Evolutionary conservation across 768 basidiomycete species (phyloP), one percentile per base, ranked within the genome.

Genomic region (Suillus plorans): DNA sequence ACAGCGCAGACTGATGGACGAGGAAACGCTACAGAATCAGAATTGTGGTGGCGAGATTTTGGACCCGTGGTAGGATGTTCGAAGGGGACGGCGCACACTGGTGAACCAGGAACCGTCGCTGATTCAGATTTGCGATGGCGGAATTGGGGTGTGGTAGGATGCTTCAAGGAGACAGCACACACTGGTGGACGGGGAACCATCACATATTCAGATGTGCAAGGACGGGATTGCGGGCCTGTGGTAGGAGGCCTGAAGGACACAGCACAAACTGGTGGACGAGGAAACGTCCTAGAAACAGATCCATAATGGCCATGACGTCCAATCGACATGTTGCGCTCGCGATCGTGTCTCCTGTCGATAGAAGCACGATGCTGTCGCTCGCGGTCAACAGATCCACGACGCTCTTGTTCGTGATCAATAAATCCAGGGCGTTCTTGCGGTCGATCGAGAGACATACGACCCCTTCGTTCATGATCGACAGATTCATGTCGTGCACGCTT

Each of bases 81-180:
- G 8, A 55, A 52, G 45, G 55, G 60, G 36, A 37, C n/a, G 6
- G 63, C 60, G 20, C 36, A 45, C 16, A 53, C 50, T 7, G 52
- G 41, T 28, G 47, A 41, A 44, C 14, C 60, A 10, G 62, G 31
- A 45, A 57, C 50, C 18, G 47, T 20, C 44, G n/a, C 20, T 13
- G 53, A 44, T 31, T 36, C 7, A 18, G 1, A 53, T n/a, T 49
- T 60, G 22, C 25, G 44, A 47, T 39, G n/a, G 4, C 42, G 28
- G 59, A n/a, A 34, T 45, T 59, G 50, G 8, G 50, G 16, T 8
- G 50, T 18, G 14, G 55, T 18, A 59, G 59, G 42, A 57, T 37
- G 49, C 4, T 67, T 52, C 8, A 52, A 52, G 49, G 57, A 60
- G 39, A 41, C n/a, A n/a, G 65, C 55, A 16, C 31, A 50, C n/a